phyloP scores from a whole-genome alignment of 768 basidiomycete genomes.

The Tylopilus rubrobrunneus region DNA sequence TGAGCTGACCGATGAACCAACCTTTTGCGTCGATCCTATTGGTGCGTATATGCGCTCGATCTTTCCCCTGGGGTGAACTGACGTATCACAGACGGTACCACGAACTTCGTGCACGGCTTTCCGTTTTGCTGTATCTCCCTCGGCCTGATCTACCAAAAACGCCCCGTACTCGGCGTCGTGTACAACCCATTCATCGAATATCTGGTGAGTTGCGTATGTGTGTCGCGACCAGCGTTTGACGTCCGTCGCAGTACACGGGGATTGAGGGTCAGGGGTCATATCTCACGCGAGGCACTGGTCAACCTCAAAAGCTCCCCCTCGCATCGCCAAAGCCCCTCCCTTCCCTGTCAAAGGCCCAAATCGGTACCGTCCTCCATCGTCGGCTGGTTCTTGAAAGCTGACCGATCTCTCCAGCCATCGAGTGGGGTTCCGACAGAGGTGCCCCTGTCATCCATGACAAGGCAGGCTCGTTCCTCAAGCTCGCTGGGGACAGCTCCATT shows the following conservation, averaged over 20 bases:
- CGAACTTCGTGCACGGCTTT: constrained; percentile 84
- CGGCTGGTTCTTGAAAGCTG: background rate
- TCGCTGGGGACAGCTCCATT: constrained; percentile 70
- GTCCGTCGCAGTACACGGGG: constrained; percentile 60
- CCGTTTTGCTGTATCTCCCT: constrained; percentile 90
- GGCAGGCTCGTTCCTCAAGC: constrained; percentile 60
- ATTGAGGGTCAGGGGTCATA: constrained; percentile 77
- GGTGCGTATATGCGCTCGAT: constrained; percentile 41
- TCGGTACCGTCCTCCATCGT: constrained; percentile 40
- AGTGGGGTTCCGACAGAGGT: constrained; percentile 85
- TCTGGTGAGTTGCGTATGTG: constrained; percentile 40
- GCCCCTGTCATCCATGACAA: constrained; percentile 53
- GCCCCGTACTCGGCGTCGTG: constrained; percentile 86
- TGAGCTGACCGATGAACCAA: constrained; percentile 80
- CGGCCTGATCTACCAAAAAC: constrained; percentile 78
- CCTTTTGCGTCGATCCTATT: constrained; percentile 96
- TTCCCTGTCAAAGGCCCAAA: constrained; percentile 66
- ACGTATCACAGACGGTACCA: constrained; percentile 65
- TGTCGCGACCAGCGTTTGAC: background rate
- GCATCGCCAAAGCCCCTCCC: constrained; percentile 57
- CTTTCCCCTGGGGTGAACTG: background rate
- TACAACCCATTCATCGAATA: constrained; percentile 91
- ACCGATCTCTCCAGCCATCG: constrained; percentile 49
- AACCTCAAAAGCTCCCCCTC: constrained; percentile 62
- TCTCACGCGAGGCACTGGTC: constrained; percentile 48